Evolutionary conservation across 352 stramenopile species (phyloP), one percentile per base, ranked within the genome.

Genomic region (Pythium myriotylum): DNA sequence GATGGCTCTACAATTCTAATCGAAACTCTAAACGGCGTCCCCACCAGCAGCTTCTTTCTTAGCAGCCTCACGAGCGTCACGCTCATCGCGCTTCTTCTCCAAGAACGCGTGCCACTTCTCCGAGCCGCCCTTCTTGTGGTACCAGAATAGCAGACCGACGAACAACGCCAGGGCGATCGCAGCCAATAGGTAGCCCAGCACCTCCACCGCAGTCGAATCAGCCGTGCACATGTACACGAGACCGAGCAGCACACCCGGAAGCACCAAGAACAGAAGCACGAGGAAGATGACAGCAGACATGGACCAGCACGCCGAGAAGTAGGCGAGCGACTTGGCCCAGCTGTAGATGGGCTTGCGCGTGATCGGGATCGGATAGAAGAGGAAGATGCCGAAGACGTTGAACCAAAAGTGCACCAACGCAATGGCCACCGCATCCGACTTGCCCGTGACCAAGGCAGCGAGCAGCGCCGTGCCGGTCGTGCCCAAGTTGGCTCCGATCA

Each of bases 401-500:
- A n/a, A n/a, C n/a, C n/a, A 85, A 52, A 92, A 76, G 60, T 94
- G 86, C n/a, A 68, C 72, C 29, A 92, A 63, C 43, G 83, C 86
- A 32, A 93, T 73, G 59, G 89, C 77, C 39, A 91, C 71, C 19
- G 81, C 65, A 27, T 84, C 62, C 12, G 73, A 47, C 33, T 74
- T 81, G 35, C 71, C 70, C 47, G 74, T 79, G 20, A 92, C 80
- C 40, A 92, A 48, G 29, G 83, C 59, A 47, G 86, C 77, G 27
- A 92, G 45, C 16, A 94, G 51, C 23, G 67, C 80, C 35, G 86
- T 95, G 16, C 86, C 59, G 6, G 83, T 93, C 10, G 86, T 93
- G 54, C 86, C 86, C 54, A 95, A 82, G 57, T 95, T 92, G 37
- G 86, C 81, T 52, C 86, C 86, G 26, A 95, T 71, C 42, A 84